Percentiles rank a stretch among this genome's conserved stretches.
Conservation (phyloP, 805 yeast genomes). For the Torulaspora franciscae region DNA sequence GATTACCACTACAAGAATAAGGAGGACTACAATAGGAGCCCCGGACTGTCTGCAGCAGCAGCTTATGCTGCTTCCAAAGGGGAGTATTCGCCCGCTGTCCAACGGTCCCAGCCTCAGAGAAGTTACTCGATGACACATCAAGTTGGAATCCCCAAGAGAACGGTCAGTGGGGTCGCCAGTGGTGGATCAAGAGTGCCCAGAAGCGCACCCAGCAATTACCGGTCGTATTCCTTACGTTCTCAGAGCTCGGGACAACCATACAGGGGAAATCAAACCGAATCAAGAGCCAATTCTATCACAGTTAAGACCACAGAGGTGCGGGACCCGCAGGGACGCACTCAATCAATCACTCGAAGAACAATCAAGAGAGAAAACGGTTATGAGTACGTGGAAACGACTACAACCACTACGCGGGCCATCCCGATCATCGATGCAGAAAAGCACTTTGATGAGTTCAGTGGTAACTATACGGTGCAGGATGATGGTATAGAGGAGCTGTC, state of each 20-base stretch:
- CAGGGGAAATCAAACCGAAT: slow-evolving; percentile 10
- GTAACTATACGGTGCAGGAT: slow-evolving; percentile 20
- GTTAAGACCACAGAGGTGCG: slow-evolving; percentile 48
- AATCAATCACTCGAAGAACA: slow-evolving; percentile 51
- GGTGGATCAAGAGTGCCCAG: slow-evolving; percentile 4
- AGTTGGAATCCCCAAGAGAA: neutral
- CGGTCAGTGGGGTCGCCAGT: neutral
- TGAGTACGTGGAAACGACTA: slow-evolving; percentile 47
- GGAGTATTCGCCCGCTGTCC: slow-evolving; percentile 3
- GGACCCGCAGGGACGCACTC: slow-evolving; percentile 49
- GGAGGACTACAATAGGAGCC: slow-evolving; percentile 20
- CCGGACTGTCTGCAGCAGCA: slow-evolving; percentile 30
- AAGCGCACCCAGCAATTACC: slow-evolving; percentile 9
- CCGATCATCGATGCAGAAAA: slow-evolving; percentile 26
- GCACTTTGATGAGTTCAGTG: slow-evolving; percentile 33
- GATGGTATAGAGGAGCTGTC: slow-evolving; percentile 16
- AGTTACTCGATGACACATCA: slow-evolving; percentile 8
- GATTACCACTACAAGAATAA: slow-evolving; percentile 31
- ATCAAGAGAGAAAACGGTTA: slow-evolving; percentile 46
- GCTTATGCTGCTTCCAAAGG: slow-evolving; percentile 27
- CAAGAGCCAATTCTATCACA: slow-evolving; percentile 36
- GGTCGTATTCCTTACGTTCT: slow-evolving; percentile 23
- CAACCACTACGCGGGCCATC: slow-evolving; percentile 34
- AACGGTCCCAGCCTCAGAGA: slow-evolving; percentile 8
- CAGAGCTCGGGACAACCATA: slow-evolving; percentile 17